Percentiles rank a stretch among this genome's conserved stretches.
These are phyloP conservation scores for Hypoxylon subgilvum DNA, from an alignment of 495 filamentous ascomycete species.

Conservation along the genomic window DNA sequence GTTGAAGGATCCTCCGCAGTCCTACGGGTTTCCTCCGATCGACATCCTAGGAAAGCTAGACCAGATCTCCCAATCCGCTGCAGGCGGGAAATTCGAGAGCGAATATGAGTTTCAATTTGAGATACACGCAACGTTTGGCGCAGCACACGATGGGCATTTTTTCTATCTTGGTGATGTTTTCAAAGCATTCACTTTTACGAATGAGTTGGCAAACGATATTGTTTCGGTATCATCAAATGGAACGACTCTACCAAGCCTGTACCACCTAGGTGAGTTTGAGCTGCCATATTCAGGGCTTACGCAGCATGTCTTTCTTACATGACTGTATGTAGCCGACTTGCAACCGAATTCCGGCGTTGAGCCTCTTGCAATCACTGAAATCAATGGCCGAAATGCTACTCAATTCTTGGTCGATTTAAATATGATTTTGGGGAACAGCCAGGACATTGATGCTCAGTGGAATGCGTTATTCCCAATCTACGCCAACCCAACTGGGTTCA, in stretches of 20 bases:
- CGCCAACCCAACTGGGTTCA: constrained; percentile 1
- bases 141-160: constrained; percentile 60
- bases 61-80: constrained; percentile 37
- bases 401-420: constrained; percentile 29
- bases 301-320: constrained; percentile 1
- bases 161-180: constrained; percentile 37
- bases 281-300: background rate
- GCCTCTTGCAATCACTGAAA: constrained; percentile 28
- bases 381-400: constrained; percentile 44
- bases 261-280: constrained; percentile 35
- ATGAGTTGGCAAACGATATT: constrained; percentile 32
- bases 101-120: constrained; percentile 61
- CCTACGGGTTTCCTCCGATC: constrained; percentile 45
- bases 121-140: constrained; percentile 46
- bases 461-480: constrained; percentile 32
- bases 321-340: constrained; percentile 7
- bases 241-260: constrained; percentile 39
- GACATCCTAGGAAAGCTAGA: constrained; percentile 51
- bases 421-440: constrained; percentile 28
- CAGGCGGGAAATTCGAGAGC: constrained; percentile 45
- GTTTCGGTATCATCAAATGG: constrained; percentile 44
- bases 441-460: constrained; percentile 46
- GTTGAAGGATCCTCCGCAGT: constrained; percentile 51
- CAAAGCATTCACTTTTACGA: constrained; percentile 38
- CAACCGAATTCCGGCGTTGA: background rate